Conservation (phyloP, 2,329 filamentous ascomycete genomes). For the Hypocreales sp. region DNA sequence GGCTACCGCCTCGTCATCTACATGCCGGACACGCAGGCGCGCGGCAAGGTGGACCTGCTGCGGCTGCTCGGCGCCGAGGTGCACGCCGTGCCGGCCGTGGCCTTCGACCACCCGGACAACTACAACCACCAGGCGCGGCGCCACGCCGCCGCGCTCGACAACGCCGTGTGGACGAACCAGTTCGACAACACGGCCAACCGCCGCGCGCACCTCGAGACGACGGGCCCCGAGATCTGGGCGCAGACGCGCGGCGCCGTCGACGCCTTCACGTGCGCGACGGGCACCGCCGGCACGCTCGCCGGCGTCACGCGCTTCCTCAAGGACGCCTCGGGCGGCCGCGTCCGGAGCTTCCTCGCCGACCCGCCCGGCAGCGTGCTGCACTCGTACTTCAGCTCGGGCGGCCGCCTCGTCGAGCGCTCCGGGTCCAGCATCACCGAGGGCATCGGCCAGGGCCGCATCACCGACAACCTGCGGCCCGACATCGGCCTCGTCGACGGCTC, state of each 20-base stretch:
- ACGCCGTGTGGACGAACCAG: constrained; percentile 97
- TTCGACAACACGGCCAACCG: constrained; percentile 96
- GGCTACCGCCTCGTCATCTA: constrained; percentile 97
- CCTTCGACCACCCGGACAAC: constrained; percentile 88
- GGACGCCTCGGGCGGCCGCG: constrained; percentile 58
- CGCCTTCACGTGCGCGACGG: constrained; percentile 90
- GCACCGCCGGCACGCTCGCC: constrained; percentile 82
- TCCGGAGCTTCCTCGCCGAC: constrained; percentile 84
- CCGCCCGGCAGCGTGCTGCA: constrained; percentile 88
- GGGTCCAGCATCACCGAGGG: constrained; percentile 93
- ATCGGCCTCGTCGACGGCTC: constrained; percentile 74
- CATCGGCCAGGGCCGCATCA: constrained; percentile 90
- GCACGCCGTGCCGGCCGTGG: constrained; percentile 86
- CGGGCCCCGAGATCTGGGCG: constrained; percentile 91
- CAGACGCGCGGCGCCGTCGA: constrained; percentile 79
- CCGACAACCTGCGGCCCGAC: constrained; percentile 84
- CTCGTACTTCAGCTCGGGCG: constrained; percentile 76
- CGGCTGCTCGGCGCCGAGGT: constrained; percentile 87
- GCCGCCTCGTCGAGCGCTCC: constrained; percentile 62
- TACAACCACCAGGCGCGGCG: constrained; percentile 93
- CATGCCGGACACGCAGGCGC: constrained; percentile 98
- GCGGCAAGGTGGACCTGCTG: constrained; percentile 92
- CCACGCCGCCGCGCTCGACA: constrained; percentile 73
- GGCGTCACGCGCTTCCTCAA: constrained; percentile 83
- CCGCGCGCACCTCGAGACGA: constrained; percentile 89